Percentiles rank a stretch among this genome's conserved stretches.
Conservation (phyloP, 2,329 filamentous ascomycete genomes). For the Colletotrichum sp. region DNA sequence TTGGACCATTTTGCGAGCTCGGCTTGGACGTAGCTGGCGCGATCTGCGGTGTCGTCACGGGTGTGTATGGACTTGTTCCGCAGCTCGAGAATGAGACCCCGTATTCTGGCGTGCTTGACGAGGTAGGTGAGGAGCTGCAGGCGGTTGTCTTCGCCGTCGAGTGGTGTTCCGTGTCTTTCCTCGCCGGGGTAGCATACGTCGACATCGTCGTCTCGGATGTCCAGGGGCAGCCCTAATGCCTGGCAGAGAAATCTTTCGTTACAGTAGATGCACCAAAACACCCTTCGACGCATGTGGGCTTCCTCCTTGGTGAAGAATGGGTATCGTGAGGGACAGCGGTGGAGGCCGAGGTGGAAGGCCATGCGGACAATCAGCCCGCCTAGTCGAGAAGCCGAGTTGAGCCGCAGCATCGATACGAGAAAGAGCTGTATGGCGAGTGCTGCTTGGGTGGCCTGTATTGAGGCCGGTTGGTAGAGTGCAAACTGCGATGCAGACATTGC, state of each 20-base stretch:
- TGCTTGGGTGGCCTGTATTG: conserved; percentile 53
- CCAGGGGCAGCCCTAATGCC: conserved; percentile 58
- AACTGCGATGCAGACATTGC: conserved; percentile 54
- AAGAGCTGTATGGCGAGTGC: conserved; percentile 59
- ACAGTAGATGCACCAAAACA: conserved; percentile 64
- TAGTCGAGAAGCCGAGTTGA: conserved; percentile 61
- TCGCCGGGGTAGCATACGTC: conserved; percentile 61
- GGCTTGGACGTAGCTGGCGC: conserved; percentile 50
- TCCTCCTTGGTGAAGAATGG: conserved; percentile 53
- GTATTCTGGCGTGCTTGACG: conserved; percentile 52
- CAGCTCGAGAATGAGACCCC: conserved; percentile 56
- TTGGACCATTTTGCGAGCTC: conserved; percentile 58
- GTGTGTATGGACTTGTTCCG: conserved; percentile 56
- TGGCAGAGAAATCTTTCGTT: conserved; percentile 62
- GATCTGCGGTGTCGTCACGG: conserved; percentile 45
- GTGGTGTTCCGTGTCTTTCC: conserved; percentile 44
- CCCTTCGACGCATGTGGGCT: conserved; percentile 50
- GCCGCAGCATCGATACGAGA: conserved; percentile 58
- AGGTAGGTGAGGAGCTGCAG: conserved; percentile 43
- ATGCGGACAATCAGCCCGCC: conserved; percentile 60
- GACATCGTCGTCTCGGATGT: conserved; percentile 61
- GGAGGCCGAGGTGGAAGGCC: conserved; percentile 62
- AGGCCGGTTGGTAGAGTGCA: conserved; percentile 50
- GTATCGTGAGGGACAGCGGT: conserved; percentile 60
- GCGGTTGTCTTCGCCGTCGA: conserved; percentile 27